These are phyloP conservation scores for Xylaria telfairii DNA, from an alignment of 495 filamentous ascomycete genomes.

Conservation along the genomic window DNA sequence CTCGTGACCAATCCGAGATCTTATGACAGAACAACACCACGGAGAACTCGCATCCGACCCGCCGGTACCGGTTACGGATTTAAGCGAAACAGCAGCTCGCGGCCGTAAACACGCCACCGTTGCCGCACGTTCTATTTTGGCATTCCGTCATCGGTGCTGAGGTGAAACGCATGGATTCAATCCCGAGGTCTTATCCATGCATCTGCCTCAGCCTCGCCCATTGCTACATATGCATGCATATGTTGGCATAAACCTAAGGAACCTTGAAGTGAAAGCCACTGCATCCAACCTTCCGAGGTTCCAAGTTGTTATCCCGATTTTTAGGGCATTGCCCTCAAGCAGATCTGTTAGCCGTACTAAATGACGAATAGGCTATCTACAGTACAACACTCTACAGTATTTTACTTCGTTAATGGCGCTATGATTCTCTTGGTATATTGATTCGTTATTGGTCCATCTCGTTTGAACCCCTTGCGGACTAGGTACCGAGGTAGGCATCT, in stretches of 20 bases:
- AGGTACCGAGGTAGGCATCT: too few relatives aligned
- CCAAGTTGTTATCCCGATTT: background rate
- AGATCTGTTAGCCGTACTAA: too few relatives aligned
- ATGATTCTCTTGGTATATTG: background rate
- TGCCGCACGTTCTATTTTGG: background rate
- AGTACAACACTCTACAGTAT: too few relatives aligned
- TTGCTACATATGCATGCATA: background rate
- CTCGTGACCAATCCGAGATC: slow-evolving; percentile 9
- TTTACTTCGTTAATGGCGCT: background rate
- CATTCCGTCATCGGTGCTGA: slow-evolving; percentile 23
- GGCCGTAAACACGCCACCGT: background rate
- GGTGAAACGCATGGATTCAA: too few relatives aligned
- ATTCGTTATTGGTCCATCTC: background rate
- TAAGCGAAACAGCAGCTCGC: background rate
- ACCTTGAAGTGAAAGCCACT: too few relatives aligned
- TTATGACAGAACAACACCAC: background rate
- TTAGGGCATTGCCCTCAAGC: background rate
- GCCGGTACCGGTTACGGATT: slow-evolving; percentile 5
- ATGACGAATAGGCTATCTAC: background rate
- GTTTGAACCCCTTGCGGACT: background rate
- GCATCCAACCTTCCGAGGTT: too few relatives aligned
- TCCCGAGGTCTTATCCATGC: too few relatives aligned
- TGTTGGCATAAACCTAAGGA: too few relatives aligned
- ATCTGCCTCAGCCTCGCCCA: slow-evolving; percentile 13
- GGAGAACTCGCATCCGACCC: slow-evolving; percentile 5